A percentile compares a stretch with the other conserved stretches of the same genome.
phyloP scores from a whole-genome alignment of 768 basidiomycete genomes.

The Scleroderma citrinum region DNA sequence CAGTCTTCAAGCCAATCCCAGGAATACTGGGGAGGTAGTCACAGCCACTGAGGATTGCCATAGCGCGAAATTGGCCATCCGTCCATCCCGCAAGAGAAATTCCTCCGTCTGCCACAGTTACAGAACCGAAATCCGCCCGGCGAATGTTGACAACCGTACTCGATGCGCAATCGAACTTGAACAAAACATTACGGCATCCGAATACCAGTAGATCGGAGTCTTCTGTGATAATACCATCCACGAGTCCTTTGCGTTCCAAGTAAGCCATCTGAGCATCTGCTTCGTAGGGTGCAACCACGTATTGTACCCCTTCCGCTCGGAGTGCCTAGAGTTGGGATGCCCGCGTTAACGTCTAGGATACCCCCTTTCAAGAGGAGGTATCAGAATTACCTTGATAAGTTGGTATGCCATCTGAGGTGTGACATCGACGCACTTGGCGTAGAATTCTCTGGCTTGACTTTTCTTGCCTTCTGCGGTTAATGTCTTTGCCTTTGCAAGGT shows the following conservation, averaged over 20 bases:
- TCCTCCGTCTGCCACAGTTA: conserved; percentile 43
- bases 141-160: conserved; percentile 63
- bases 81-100: conserved; percentile 87
- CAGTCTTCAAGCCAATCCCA: conserved; percentile 92
- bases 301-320: conserved; percentile 69
- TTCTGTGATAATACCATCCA: conserved; percentile 93
- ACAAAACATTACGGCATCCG: conserved; percentile 89
- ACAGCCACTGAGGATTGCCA: conserved; percentile 91
- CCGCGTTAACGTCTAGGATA: not conserved
- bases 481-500: conserved; percentile 64
- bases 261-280: conserved; percentile 96
- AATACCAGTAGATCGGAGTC: conserved; percentile 98
- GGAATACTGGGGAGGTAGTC: conserved; percentile 89
- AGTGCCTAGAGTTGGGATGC: conserved; percentile 59
- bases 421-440: conserved; percentile 88
- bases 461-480: conserved; percentile 74
- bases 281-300: conserved; percentile 96
- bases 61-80: conserved; percentile 83
- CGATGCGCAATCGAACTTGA: conserved; percentile 77
- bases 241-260: conserved; percentile 74
- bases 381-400: conserved; percentile 76
- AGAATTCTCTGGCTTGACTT: conserved; percentile 79
- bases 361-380: not conserved
- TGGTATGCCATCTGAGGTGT: conserved; percentile 98
- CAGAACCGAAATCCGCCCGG: conserved; percentile 60